Evolutionary conservation across 1,284 basidiomycete species (phyloP), one percentile per base, ranked within the genome.

Genomic region (Melampsora americana): DNA sequence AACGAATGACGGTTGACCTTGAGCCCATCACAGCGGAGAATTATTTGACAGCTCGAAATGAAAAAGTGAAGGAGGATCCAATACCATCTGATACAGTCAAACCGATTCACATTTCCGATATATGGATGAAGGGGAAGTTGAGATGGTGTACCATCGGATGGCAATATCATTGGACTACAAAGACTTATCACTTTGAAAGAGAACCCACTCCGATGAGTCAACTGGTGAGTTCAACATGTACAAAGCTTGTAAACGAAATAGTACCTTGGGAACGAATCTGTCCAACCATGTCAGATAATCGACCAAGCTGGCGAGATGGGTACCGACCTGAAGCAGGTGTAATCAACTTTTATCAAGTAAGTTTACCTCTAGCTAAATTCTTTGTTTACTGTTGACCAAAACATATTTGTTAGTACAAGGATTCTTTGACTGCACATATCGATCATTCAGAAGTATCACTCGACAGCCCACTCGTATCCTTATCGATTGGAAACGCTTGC

Each of bases 131-230:
- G 26, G 70, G 70, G 11, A 73, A 73, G 26, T 32, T 73, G 46
- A 35, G 70, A 66, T 73, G 70, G 70, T 66, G 62, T 28, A 73
- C 70, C 16, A 65, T 73, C 7, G 70, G 70, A 9, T 73, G 62
- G 70, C 70, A 73, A 48, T 73, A 73, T 50, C 70, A 73, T 66
- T 73, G 70, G 70, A 48, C 61, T 39, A 73, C 70, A 11, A 73
- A 73, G 30, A 73, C 70, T 4, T 73, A 73, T 66, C 70, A 73
- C 32, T 73, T 73, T 39, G 70, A 73, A 35, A 66, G 62, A 26
- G 61, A 64, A n/a, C 70, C 70, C 7, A 66, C 70, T 9, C 70
- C 61, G 2, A 73, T 73, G 26, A 73, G 70, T 26, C 26, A 73
- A 26, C 50, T 66, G 53, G 50, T 73, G 26, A 59, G 50, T 42